Percentiles rank a stretch among this genome's conserved stretches.
phyloP scores from a whole-genome alignment of 108 stramenopile genomes.

The Hondaea fermentalgiana region DNA sequence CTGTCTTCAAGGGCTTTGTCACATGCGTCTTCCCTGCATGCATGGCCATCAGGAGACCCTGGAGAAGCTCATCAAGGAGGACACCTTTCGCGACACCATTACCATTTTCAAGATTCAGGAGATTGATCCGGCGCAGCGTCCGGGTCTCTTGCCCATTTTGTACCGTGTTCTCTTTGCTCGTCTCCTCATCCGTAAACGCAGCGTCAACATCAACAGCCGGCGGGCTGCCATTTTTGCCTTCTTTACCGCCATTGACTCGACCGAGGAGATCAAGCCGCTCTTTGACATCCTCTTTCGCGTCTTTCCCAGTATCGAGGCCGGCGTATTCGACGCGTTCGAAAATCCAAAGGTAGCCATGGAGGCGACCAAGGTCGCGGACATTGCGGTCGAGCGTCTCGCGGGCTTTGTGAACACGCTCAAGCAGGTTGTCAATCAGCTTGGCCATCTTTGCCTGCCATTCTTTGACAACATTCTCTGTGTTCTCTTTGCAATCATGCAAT shows the following conservation, averaged over 20 bases:
- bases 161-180: conserved; percentile 39
- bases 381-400: background rate
- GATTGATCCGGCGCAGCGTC: conserved; percentile 28
- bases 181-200: conserved; percentile 23
- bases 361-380: background rate
- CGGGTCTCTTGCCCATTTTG: conserved; percentile 32
- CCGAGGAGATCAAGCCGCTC: conserved; percentile 35
- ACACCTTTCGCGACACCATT: background rate
- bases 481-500: background rate
- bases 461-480: background rate
- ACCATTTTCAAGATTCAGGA: background rate
- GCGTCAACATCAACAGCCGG: conserved; percentile 4
- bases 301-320: conserved; percentile 12
- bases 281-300: conserved; percentile 33
- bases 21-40: background rate
- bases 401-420: background rate
- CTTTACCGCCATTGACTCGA: conserved; percentile 23
- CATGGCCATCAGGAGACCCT: background rate
- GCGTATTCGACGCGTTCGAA: background rate
- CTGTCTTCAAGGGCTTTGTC: background rate
- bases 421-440: background rate
- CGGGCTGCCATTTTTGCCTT: conserved; percentile 38
- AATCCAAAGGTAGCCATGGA: background rate
- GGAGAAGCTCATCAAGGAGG: background rate
- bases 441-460: background rate